Evolutionary conservation across 2,329 filamentous ascomycete genomes (phyloP).

Genomic region (Huntiella savannae): DNA sequence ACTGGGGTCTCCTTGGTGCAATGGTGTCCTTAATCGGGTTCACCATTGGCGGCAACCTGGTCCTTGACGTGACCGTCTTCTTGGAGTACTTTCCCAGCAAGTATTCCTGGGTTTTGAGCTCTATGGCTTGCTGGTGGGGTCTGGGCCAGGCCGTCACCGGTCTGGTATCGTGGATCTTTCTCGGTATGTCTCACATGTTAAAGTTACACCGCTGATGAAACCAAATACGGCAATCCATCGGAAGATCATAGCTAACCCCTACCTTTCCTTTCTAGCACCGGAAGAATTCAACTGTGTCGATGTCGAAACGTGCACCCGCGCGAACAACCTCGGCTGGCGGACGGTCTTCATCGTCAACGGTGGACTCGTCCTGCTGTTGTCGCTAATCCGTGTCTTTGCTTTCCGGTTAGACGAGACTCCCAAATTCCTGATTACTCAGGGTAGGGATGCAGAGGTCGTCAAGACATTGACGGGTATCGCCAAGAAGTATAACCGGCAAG

Average conservation of each 20-base stretch:
- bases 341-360: conserved; percentile 28
- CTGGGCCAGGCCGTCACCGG: conserved; percentile 29
- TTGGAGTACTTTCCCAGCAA: conserved; percentile 29
- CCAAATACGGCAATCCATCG: not conserved
- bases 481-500: conserved; percentile 19
- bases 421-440: conserved; percentile 25
- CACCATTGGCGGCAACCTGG: conserved; percentile 29
- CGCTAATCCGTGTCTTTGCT: conserved; percentile 25
- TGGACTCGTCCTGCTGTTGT: conserved; percentile 24
- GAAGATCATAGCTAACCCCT: not conserved
- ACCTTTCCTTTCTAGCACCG: conserved; percentile 13
- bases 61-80: conserved; percentile 32
- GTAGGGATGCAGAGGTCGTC: conserved; percentile 27
- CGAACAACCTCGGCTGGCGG: conserved; percentile 31
- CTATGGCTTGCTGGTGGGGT: conserved; percentile 31
- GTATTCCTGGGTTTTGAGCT: conserved; percentile 28
- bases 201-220: not conserved
- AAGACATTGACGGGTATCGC: conserved; percentile 28
- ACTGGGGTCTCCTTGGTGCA: conserved; percentile 43
- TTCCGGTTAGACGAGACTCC: conserved; percentile 30
- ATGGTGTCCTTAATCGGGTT: conserved; percentile 37
- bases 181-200: conserved; percentile 17
- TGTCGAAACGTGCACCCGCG: conserved; percentile 20
- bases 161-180: conserved; percentile 26
- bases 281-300: conserved; percentile 24